These are phyloP conservation scores for Aegilops tauschii DNA, from an alignment of 176 grass and related monocot genomes.

Conservation along the genomic window DNA sequence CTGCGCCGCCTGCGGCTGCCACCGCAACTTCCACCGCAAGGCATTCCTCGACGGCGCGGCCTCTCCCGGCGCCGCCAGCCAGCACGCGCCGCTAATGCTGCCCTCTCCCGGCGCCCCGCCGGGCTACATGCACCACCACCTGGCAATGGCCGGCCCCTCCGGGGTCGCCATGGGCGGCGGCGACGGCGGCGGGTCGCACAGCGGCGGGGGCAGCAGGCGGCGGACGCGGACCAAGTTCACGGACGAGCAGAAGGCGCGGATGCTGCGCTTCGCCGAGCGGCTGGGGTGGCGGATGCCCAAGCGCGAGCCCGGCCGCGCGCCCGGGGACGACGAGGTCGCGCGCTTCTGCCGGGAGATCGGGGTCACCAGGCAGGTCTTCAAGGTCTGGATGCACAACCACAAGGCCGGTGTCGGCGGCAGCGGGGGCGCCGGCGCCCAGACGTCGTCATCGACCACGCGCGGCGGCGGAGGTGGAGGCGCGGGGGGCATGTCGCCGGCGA, in stretches of 20 bases:
- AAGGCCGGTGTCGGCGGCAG: conserved; percentile 42
- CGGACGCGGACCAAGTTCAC: conserved; percentile 86
- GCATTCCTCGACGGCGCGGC: conserved; percentile 45
- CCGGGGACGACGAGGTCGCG: conserved; percentile 67
- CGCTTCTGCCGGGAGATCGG: conserved; percentile 86
- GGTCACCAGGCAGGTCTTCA: conserved; percentile 77
- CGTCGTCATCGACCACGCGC: conserved; percentile 53
- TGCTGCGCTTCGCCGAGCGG: conserved; percentile 70
- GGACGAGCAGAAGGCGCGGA: conserved; percentile 71
- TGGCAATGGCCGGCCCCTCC: conserved; percentile 7
- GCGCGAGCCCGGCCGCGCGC: conserved; percentile 56
- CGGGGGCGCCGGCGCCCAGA: conserved; percentile 27
- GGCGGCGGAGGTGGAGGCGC: conserved; percentile 28
- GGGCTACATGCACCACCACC: conserved; percentile 45
- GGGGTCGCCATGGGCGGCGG: not conserved
- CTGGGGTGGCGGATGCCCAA: conserved; percentile 89
- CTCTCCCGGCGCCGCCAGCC: not conserved
- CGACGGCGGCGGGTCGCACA: not conserved
- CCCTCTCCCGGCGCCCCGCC: conserved; percentile 18
- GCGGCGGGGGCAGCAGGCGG: conserved; percentile 28
- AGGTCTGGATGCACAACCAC: conserved; percentile 99
- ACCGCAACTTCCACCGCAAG: conserved; percentile 90
- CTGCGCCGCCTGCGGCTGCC: conserved; percentile 81
- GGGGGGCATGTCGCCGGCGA: conserved; percentile 32
- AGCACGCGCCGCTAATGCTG: conserved; percentile 22